phyloP scores from a whole-genome alignment of 768 basidiomycete species.

The Termitomyces sp. region DNA sequence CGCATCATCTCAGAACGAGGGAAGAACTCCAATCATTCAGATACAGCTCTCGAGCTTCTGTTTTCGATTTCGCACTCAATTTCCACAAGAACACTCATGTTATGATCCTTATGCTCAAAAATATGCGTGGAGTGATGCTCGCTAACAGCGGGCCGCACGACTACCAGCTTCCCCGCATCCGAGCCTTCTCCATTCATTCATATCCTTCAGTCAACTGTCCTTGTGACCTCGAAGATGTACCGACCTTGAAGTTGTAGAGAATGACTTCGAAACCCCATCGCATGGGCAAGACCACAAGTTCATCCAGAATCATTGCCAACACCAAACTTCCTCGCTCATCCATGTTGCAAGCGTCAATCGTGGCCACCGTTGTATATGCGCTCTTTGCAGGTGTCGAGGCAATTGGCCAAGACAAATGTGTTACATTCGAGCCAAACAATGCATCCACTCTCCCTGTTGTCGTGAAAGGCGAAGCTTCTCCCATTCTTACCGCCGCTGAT shows the following conservation, averaged over 20 bases:
- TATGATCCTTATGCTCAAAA: background rate
- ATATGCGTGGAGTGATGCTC: background rate
- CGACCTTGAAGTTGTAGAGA: background rate
- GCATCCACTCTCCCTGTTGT: conserved; percentile 38
- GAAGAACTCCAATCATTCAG: background rate
- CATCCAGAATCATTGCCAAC: background rate
- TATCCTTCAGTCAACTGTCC: background rate
- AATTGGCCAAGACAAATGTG: conserved; percentile 45
- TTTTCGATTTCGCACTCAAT: background rate
- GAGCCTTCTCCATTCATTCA: background rate
- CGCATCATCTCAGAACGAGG: background rate
- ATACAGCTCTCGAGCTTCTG: background rate
- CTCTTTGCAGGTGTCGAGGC: conserved; percentile 23
- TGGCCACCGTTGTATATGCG: conserved; percentile 6
- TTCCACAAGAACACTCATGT: background rate
- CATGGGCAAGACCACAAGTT: background rate
- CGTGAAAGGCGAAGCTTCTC: conserved; percentile 36
- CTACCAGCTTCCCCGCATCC: background rate
- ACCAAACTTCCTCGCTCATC: background rate
- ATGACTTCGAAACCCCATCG: background rate
- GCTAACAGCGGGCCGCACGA: background rate
- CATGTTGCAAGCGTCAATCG: conserved; percentile 11
- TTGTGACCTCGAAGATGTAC: background rate
- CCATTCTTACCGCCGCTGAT: conserved; percentile 44
- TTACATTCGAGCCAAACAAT: conserved; percentile 32